Evolutionary conservation across 2,329 filamentous ascomycete genomes (phyloP), one percentile per base, ranked within the genome.

Genomic region (Neospermospora avenae): DNA sequence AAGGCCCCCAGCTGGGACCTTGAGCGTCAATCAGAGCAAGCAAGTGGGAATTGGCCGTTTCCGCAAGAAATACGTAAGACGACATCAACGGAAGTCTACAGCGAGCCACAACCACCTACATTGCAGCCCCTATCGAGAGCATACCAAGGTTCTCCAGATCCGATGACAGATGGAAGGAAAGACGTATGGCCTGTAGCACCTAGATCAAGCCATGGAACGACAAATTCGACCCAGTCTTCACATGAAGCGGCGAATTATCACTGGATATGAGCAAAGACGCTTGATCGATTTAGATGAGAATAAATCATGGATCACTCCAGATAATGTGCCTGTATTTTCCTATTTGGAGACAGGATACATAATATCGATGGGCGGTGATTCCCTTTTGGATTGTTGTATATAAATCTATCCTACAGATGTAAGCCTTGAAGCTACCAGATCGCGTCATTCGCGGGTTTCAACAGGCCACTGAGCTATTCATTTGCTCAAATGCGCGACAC

Each of bases 31-130:
- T 13, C 51, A n/a, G 13, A 54, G 11, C 7, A 18, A 18, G 16
- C 35, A 10, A 39, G 24, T n/a, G 54, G 34, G 11, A 42, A 49
- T 28, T 45, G 22, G 20, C 42, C 42, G 8, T 57, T 28, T 18
- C 28, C 54, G 10, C 20, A 22, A 13, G 54, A 46, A 18, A 57
- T 57, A 2, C 41, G 54, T 10, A 57, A 57, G 42, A 57, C 54
- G 14, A 42, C 48, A 16, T 42, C 31, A 13, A 46, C 25, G 54
- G 54, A 57, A 35, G 22, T 57, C 11, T 46, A 37, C 39, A 57
- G 54, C n/a, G 42, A 48, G 24, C 34, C 24, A 14, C 48, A 37
- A 18, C 28, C 31, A 37, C 35, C 35, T 39, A 4, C 28, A 13
- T 35, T 35, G 24, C 7, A 18, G n/a, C 3, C 24, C n/a, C 35